Evolutionary conservation across 2,329 filamentous ascomycete species (phyloP), one percentile per base, ranked within the genome.

Genomic region (Penicillium sp.): DNA sequence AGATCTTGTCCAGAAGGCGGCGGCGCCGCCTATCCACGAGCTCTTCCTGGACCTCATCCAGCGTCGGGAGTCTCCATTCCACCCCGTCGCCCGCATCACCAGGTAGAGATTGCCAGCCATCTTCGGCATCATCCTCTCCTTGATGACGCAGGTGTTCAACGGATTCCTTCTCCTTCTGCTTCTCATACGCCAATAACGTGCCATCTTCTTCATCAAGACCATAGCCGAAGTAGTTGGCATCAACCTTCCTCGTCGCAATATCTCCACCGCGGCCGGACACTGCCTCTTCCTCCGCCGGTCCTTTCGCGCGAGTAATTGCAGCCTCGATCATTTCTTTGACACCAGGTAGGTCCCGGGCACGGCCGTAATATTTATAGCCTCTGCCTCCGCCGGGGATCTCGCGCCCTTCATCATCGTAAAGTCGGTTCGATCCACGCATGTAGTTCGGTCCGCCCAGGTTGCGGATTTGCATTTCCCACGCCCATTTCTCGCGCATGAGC

Each of bases 381-480:
- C 93, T 96, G 44, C 91, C 92, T 36, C 90, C 90, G 35, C 79
- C 75, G 42, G 79, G 64, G 81, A 91, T 88, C 72, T 91, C 89
- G 48, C 86, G 78, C 1, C 89, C 89, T 56, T 86, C 83, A 68
- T 90, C 89, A 71, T 91, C 89, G 74, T 89, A 91, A 49, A 90
- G 82, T 63, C 86, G 86, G 31, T 82, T 86, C 0, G 83, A 84
- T 5, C 85, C 85, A 49, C 92, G 83, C 89, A 94, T 96, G 75
- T 97, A 99, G 77, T 97, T 97, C 31, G 94, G 94, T 2, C 94
- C 94, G n/a, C 94, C 94, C 25, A 97, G 75, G 70, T 96, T 96
- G 58, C 93, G 85, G 67, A 99, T 97, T 78, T 97, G 92, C 67
- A 94, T 86, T 81, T 99, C 94, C 94, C 94, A 99, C 84, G 96